Evolutionary conservation across 345 rosid species (phyloP), one percentile per base, ranked within the genome.

Genomic region (Arabis hirsuta): DNA sequence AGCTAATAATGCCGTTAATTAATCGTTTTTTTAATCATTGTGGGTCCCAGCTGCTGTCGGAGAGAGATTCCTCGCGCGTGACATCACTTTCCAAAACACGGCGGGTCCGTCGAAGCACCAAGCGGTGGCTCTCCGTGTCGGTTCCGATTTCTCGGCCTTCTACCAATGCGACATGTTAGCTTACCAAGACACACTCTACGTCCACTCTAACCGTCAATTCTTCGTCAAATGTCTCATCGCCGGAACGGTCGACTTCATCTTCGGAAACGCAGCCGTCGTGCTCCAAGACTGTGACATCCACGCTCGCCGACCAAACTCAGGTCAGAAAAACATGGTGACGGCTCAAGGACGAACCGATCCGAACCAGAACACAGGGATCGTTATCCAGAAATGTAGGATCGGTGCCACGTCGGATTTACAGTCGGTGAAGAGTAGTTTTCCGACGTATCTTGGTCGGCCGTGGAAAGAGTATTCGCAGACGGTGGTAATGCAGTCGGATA

Each of bases 301-400:
- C 36, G 98, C 97, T 9, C 94, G 98, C 6, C 78, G 62, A 1
- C 98, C 98, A 7, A 71, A 81, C 8, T 65, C 97, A 0, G 97
- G 97, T 10, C 98, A 94, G 81, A 94, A 89, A 62, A 94, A 91
- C 81, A 94, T 94, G 98, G 82, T 94, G 44, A 94, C 98, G 0
- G 98, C 98, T 4, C 98, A 94, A 46, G 98, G 98, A 62, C 76
- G 97, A 20, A 79, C 76, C 0, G 98, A 94, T 66, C 90, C 96
- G 1, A 91, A 94, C 71, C 98, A 94, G 44, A 88, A 88, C 90
- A 94, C 98, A 0, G 98, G 98, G 19, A 94, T 91, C 9, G 97
- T 94, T 12, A 91, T 94, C 39, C 98, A 94, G 9, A 94, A 88
- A 54, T 85, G 80, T 3, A 67, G 97, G 65, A 94, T 94, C 24